These are phyloP conservation scores for Paracamarosporium sp. DNA, from an alignment of 2,329 filamentous ascomycete genomes.

Conservation along the genomic window DNA sequence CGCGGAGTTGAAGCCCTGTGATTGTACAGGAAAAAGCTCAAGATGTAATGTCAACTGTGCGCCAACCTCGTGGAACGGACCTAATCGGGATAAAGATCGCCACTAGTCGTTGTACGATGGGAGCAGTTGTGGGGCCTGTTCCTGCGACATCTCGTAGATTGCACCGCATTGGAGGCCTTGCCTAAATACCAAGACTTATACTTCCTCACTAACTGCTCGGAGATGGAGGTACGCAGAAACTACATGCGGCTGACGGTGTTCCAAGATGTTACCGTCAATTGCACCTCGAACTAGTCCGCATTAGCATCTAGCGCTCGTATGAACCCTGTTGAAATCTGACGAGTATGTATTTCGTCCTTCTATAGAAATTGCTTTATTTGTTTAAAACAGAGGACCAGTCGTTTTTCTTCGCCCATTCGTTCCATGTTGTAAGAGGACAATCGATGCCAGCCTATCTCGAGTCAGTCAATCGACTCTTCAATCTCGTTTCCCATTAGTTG, in stretches of 20 bases:
- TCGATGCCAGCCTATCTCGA: neutral
- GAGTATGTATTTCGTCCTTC: neutral
- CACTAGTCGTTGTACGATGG: too few species aligned
- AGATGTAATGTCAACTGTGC: too few species aligned
- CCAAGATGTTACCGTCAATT: too few species aligned
- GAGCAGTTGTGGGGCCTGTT: too few species aligned
- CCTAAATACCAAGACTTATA: neutral
- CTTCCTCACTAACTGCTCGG: neutral
- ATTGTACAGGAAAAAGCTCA: too few species aligned
- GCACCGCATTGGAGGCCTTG: neutral
- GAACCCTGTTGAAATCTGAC: neutral
- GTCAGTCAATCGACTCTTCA: neutral
- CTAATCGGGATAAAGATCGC: too few species aligned
- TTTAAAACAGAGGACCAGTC: conserved; percentile 6
- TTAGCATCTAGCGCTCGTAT: neutral
- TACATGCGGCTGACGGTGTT: neutral
- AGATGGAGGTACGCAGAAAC: neutral
- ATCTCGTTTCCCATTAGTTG: neutral
- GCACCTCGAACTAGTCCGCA: neutral
- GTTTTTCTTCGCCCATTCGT: conserved; percentile 7
- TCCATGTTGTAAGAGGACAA: conserved; percentile 6
- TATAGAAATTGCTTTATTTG: neutral
- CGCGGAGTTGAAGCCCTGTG: too few species aligned
- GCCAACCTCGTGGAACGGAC: too few species aligned
- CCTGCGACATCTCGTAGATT: neutral